A percentile compares a stretch with the other conserved stretches of the same genome.
phyloP scores from a whole-genome alignment of 169 alveolate genomes.

The Besnoitia besnoiti region DNA sequence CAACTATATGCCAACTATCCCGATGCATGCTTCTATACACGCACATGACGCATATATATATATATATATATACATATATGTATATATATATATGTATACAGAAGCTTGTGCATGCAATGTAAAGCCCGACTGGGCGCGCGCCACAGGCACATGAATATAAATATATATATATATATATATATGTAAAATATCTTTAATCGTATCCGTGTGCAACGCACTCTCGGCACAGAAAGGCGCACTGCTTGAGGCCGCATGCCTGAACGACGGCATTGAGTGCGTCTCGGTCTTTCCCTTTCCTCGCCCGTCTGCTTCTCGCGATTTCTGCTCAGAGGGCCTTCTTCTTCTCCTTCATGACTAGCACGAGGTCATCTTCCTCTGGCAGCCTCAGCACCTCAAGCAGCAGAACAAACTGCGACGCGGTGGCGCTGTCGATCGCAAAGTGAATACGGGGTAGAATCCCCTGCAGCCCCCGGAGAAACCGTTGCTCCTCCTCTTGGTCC shows the following conservation, averaged over 20 bases:
- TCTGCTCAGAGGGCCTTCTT: background rate
- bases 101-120: background rate
- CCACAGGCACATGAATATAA: background rate
- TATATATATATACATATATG: background rate
- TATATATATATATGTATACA: background rate
- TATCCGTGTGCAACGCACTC: no score
- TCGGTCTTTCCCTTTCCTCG: no score
- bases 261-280: no score
- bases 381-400: background rate
- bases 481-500: background rate
- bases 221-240: no score
- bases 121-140: background rate
- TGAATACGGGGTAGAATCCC: background rate
- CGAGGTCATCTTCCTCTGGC: background rate
- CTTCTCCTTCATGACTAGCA: constrained; percentile 1
- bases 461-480: background rate
- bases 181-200: no score
- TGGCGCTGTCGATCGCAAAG: background rate
- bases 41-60: background rate
- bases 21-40: background rate
- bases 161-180: constrained; percentile 6
- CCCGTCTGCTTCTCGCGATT: no score
- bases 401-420: background rate
- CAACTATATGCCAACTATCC: no score
- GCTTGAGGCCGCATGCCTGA: no score